Percentiles rank a stretch among this genome's conserved stretches.
These are phyloP conservation scores for Rhodamnia argentea DNA, from an alignment of 345 rosid species.

Conservation along the genomic window DNA sequence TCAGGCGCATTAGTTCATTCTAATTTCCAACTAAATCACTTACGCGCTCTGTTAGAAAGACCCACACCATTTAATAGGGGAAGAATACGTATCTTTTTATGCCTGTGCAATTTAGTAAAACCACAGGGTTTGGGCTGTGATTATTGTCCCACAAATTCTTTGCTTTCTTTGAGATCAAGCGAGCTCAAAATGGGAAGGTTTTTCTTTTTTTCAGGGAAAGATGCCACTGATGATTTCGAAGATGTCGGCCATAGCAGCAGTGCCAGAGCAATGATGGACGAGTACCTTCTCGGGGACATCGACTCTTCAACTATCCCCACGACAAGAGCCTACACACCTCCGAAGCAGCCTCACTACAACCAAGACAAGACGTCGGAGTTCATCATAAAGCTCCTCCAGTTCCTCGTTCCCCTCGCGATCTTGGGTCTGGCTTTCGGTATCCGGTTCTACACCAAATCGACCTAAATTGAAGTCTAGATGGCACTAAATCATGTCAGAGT, in stretches of 20 bases:
- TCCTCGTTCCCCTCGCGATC: conserved; percentile 69
- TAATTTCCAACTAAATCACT: background rate
- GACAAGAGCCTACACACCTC: conserved; percentile 44
- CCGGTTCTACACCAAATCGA: conserved; percentile 60
- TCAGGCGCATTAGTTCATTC: background rate
- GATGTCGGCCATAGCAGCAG: conserved; percentile 65
- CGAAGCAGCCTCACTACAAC: conserved; percentile 62
- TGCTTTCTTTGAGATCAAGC: background rate
- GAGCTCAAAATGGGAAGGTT: background rate
- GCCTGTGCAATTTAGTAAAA: background rate
- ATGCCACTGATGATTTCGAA: conserved; percentile 82
- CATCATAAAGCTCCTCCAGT: conserved; percentile 66
- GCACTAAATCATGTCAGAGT: conserved; percentile 2
- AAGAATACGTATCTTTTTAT: background rate
- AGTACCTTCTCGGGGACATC: conserved; percentile 53
- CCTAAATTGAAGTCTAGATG: conserved; percentile 1
- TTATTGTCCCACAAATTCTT: background rate
- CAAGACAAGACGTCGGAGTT: conserved; percentile 84
- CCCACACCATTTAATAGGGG: background rate
- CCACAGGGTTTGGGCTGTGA: background rate
- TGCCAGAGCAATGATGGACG: conserved; percentile 64
- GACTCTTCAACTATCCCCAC: conserved; percentile 51
- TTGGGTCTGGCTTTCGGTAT: conserved; percentile 69
- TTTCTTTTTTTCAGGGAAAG: conserved; percentile 45
- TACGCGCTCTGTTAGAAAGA: background rate